Evolutionary conservation across 2,329 filamentous ascomycete species (phyloP).

Genomic region (Trichoderma koningii): DNA sequence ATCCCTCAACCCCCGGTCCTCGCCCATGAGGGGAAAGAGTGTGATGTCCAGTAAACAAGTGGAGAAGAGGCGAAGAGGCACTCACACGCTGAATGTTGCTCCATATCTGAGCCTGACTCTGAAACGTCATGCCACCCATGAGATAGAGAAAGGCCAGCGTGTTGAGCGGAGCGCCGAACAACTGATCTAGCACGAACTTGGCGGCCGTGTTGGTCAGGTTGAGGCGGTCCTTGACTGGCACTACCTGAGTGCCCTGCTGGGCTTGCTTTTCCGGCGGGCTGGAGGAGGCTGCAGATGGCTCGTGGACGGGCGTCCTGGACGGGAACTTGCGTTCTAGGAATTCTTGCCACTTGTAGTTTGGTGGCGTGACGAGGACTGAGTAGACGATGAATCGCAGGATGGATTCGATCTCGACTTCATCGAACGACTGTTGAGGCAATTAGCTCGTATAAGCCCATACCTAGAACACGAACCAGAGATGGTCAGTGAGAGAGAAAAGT

Average conservation of each 20-base stretch:
- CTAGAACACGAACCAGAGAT: neutral
- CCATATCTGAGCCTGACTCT: constrained; percentile 18
- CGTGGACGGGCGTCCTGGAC: neutral
- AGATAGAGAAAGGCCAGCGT: constrained; percentile 23
- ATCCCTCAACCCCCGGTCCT: neutral
- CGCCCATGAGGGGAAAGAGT: too few relatives aligned
- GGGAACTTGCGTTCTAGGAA: constrained; percentile 19
- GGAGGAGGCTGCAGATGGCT: neutral
- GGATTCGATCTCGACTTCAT: constrained; percentile 15
- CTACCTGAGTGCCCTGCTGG: neutral
- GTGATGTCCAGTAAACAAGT: neutral
- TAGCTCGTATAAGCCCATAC: neutral
- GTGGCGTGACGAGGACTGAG: constrained; percentile 21
- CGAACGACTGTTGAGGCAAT: constrained; percentile 8
- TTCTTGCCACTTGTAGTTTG: constrained; percentile 27
- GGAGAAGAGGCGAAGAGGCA: neutral
- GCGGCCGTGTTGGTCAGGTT: constrained; percentile 15
- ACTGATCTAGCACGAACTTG: constrained; percentile 24
- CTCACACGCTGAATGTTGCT: constrained; percentile 10
- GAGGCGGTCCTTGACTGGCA: constrained; percentile 3
- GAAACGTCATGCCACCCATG: constrained; percentile 23
- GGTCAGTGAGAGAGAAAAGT: neutral
- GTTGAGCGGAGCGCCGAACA: constrained; percentile 20
- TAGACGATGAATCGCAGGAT: constrained; percentile 22
- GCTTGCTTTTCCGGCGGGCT: neutral